Evolutionary conservation across 2,329 filamentous ascomycete species (phyloP).

Genomic region (Trichophyton rubrum): DNA sequence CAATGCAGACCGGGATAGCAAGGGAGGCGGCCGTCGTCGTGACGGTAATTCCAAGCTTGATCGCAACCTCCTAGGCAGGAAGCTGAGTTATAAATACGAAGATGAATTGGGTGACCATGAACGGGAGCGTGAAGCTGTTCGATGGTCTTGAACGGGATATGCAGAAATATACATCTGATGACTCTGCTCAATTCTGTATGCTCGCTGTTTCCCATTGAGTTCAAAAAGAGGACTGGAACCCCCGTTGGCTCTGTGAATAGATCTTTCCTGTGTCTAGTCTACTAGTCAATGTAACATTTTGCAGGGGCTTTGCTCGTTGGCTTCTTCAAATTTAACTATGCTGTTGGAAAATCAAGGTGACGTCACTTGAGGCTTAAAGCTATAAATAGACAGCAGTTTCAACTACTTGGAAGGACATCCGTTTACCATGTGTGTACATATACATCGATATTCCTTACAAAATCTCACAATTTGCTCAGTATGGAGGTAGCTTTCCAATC

Average conservation of each 20-base stretch:
- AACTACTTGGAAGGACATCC: too few relatives aligned
- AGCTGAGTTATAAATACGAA: constrained; percentile 39
- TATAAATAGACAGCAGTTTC: too few relatives aligned
- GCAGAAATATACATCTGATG: not conserved
- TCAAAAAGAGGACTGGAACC: not conserved
- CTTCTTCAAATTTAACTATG: not conserved
- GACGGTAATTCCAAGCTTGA: constrained; percentile 22
- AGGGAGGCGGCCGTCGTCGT: constrained; percentile 23
- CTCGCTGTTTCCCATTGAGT: not conserved
- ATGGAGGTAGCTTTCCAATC: too few relatives aligned
- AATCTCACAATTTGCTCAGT: too few relatives aligned
- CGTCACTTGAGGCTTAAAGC: too few relatives aligned
- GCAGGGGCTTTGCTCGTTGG: not conserved
- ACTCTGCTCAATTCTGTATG: not conserved
- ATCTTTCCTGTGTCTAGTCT: not conserved
- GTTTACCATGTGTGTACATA: too few relatives aligned
- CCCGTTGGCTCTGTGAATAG: not conserved
- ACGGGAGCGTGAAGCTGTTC: constrained; percentile 27
- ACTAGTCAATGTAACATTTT: not conserved
- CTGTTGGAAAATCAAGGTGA: too few relatives aligned
- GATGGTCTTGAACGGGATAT: constrained; percentile 18
- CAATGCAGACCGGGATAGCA: constrained; percentile 21
- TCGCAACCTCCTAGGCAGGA: constrained; percentile 21
- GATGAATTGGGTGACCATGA: constrained; percentile 33
- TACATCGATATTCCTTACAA: too few relatives aligned